phyloP scores from a whole-genome alignment of 768 basidiomycete species.

The Cystobasidiopsis lactophilus region DNA sequence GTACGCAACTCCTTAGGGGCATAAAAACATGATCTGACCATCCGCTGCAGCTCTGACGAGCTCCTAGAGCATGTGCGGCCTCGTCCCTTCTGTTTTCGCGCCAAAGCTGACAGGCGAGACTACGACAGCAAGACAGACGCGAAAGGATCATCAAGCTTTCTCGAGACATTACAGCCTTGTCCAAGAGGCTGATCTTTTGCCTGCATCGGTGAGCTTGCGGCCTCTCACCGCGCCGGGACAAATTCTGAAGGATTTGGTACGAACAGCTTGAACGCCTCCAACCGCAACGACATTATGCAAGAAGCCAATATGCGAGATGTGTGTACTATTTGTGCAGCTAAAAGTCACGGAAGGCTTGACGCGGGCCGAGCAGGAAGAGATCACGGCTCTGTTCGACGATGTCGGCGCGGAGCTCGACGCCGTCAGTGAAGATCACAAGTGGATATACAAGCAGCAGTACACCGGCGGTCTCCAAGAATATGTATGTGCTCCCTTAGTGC shows the following conservation, averaged over 20 bases:
- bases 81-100: too few relatives aligned
- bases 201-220: constrained; percentile 38
- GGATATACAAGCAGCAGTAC: constrained; percentile 19
- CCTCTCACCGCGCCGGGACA: too few relatives aligned
- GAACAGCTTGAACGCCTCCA: neutral
- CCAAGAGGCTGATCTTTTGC: constrained; percentile 84
- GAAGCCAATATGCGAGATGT: constrained; percentile 28
- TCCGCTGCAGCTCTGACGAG: too few relatives aligned
- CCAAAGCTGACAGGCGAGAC: too few relatives aligned
- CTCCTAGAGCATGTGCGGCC: too few relatives aligned
- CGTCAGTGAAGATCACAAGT: constrained; percentile 15
- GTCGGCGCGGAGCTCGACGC: constrained; percentile 42
- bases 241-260: too few relatives aligned
- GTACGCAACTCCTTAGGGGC: too few relatives aligned
- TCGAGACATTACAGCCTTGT: constrained; percentile 69
- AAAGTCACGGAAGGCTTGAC: too few relatives aligned
- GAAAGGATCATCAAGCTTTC: constrained; percentile 75
- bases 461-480: constrained; percentile 65
- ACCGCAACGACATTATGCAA: constrained; percentile 18
- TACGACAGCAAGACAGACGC: constrained; percentile 48
- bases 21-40: too few relatives aligned
- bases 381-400: constrained; percentile 40
- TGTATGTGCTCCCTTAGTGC: constrained; percentile 13
- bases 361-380: constrained; percentile 50
- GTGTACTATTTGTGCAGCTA: too few relatives aligned